phyloP scores from a whole-genome alignment of 2,329 filamentous ascomycete species.

The Phyllosticta paracitricarpa region DNA sequence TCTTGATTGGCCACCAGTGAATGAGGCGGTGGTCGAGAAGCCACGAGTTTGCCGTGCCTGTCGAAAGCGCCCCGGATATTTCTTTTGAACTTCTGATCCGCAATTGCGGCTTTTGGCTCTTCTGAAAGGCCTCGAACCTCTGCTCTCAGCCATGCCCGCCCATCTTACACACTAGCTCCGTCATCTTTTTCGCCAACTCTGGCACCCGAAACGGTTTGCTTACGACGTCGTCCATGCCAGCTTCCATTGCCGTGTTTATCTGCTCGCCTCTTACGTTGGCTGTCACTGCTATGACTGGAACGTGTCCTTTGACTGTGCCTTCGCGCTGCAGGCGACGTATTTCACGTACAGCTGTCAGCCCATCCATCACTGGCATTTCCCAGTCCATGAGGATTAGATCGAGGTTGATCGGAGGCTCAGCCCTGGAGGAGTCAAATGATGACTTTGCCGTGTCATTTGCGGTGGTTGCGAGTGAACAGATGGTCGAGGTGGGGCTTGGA shows the following conservation, averaged over 20 bases:
- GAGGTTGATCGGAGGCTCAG: constrained; percentile 11
- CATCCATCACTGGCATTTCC: constrained; percentile 32
- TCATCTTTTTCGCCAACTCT: constrained; percentile 13
- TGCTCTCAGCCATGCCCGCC: not conserved
- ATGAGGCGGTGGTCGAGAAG: not conserved
- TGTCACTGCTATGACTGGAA: constrained; percentile 29
- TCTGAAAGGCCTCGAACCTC: not conserved
- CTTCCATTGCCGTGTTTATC: constrained; percentile 23
- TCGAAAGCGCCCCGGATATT: not conserved
- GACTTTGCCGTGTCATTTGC: constrained; percentile 5
- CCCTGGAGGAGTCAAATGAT: not conserved
- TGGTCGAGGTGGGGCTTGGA: not conserved
- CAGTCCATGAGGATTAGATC: constrained; percentile 28
- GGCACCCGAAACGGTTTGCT: constrained; percentile 57
- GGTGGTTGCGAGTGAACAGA: not conserved
- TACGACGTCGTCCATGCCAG: constrained; percentile 55
- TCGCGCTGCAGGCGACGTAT: constrained; percentile 24
- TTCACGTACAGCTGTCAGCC: constrained; percentile 22
- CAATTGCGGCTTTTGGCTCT: not conserved
- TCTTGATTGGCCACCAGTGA: not conserved
- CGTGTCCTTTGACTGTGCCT: constrained; percentile 14
- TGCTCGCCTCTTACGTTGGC: constrained; percentile 29
- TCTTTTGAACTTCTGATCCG: not conserved
- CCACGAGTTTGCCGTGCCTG: not conserved
- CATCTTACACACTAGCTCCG: not conserved